Evolutionary conservation across 1,139 yeast genomes (phyloP), one percentile per base, ranked within the genome.

Genomic region (Meyerozyma athensensis): DNA sequence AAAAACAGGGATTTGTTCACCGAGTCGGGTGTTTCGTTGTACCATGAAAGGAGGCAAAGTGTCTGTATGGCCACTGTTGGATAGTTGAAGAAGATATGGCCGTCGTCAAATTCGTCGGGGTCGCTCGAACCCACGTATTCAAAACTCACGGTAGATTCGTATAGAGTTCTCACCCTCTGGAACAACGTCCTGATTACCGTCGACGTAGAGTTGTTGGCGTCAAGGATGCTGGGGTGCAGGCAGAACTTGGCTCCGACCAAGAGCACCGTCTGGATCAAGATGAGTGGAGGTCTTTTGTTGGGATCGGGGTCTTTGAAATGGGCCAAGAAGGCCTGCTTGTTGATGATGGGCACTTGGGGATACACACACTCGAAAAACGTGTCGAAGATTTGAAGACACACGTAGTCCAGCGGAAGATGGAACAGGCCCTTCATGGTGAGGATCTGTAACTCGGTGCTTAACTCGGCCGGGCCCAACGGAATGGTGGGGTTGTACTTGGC

Each of bases 1-100:
- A 36, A 21, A 35, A 36, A 41, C 26, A 39, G 43, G 10, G 43
- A 42, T 6, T 39, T 31, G 17, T 36, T 30, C 9, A 17, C 23
- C 8, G 39, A 40, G 28, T 45, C 49, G n/a, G 47, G 47, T 4
- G 41, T 44, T 19, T 46, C 49, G 49, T 49, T 45, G 36, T 46
- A 45, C 46, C 46, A 44, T 5, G 49, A 39, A 23, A 47, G 35
- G 12, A 47, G 37, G 8, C 39, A 36, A 4, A 44, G 39, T 2
- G 42, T 38, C 26, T 45, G 48, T 7, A 42, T 38, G 13, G 43
- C 18, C 2, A 47, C 43, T 10, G 45, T 42, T 9, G 49, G 47
- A 34, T 45, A 45, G 18, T 40, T 41, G 37, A 47, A 47, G 1
- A 41, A 21, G 7, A 46, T 31, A 28, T 46, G 44, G 6, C 51